These are phyloP conservation scores for Panus rudis DNA, from an alignment of 768 basidiomycete species.

Conservation along the genomic window DNA sequence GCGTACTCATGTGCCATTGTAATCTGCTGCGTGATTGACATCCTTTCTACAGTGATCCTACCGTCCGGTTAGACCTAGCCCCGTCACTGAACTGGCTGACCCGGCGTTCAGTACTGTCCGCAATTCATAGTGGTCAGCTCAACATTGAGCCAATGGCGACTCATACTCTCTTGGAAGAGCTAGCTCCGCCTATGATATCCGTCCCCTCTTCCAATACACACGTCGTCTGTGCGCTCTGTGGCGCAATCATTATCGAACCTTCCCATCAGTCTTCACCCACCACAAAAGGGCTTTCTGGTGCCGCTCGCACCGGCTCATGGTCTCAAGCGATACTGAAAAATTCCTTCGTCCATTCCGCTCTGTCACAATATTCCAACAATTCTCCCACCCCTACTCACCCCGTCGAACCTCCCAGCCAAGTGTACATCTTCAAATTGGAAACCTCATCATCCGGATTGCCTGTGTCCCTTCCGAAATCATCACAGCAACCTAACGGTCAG, in stretches of 20 bases:
- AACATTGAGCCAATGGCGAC: constrained; percentile 81
- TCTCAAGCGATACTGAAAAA: neutral
- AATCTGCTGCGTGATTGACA: constrained; percentile 10
- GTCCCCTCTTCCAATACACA: constrained; percentile 39
- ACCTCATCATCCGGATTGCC: constrained; percentile 21
- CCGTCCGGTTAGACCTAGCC: constrained; percentile 87
- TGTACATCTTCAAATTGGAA: constrained; percentile 65
- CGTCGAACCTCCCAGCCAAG: constrained; percentile 31
- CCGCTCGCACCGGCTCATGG: neutral
- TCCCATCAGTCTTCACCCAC: constrained; percentile 22
- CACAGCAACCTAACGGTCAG: constrained; percentile 17
- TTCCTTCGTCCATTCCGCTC: neutral
- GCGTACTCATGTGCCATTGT: constrained; percentile 30
- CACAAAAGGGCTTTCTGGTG: constrained; percentile 1
- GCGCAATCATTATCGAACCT: constrained; percentile 42
- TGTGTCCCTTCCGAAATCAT: constrained; percentile 16
- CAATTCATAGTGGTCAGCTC: constrained; percentile 83
- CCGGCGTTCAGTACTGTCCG: constrained; percentile 72
- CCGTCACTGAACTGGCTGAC: constrained; percentile 94
- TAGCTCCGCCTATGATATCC: constrained; percentile 35
- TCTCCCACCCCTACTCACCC: constrained; percentile 24
- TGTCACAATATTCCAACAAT: neutral
- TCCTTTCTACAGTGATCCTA: constrained; percentile 64
- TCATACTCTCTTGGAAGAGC: constrained; percentile 50
- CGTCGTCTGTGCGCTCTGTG: constrained; percentile 78